These are phyloP conservation scores for Platismatia glauca DNA, from an alignment of 495 filamentous ascomycete species.

Conservation along the genomic window DNA sequence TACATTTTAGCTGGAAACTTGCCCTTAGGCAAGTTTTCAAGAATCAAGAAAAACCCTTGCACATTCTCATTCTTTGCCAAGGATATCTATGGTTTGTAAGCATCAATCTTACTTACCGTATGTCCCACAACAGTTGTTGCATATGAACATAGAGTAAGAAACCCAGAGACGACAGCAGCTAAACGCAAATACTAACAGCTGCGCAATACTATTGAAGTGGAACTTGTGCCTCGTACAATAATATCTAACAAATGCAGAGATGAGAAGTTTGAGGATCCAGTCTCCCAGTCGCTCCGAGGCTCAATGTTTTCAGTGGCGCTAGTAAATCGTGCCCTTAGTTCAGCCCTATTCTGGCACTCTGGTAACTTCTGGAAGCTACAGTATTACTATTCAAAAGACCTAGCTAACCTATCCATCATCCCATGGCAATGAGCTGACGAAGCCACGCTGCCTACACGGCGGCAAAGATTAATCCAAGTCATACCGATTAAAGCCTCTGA, in stretches of 20 bases:
- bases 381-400: background rate
- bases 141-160: background rate
- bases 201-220: background rate
- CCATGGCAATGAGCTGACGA: conserved; percentile 21
- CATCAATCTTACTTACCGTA: no score
- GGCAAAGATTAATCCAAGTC: background rate
- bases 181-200: background rate
- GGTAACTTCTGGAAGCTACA: conserved; percentile 15
- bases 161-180: background rate
- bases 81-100: no score
- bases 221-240: background rate
- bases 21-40: no score
- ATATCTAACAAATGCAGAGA: background rate
- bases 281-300: no score
- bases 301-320: background rate
- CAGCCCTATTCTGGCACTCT: conserved; percentile 12
- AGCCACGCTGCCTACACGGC: conserved; percentile 16
- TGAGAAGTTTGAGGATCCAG: background rate
- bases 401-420: background rate
- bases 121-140: background rate
- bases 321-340: background rate
- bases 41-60: no score
- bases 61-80: no score
- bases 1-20: no score
- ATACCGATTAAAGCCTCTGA: no score